Evolutionary conservation across 306 rosid species (phyloP), one percentile per base, ranked within the genome.

Genomic region (Cucurbita pepo): DNA sequence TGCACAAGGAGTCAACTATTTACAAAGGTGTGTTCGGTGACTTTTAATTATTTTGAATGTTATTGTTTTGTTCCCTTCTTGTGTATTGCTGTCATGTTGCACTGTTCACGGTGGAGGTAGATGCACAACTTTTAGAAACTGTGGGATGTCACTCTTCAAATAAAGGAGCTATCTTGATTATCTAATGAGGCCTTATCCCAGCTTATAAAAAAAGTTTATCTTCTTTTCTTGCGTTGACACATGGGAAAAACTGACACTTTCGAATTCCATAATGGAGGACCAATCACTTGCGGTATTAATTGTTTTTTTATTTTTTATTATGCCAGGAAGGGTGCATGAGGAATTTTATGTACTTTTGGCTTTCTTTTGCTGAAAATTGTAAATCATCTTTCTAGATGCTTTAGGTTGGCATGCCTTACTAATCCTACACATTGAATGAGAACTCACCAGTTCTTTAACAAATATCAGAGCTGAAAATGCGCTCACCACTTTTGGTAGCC

Each of bases 1-100:
- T 87, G 10, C 71, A 88, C 96, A 10, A 85, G 98, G 81, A 90
- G 87, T 81, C 90, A 52, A 75, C 85, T 93, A 62, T 93, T 87
- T 81, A 83, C 83, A 52, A 86, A 93, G 98, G 98, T 93, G 83
- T 84, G 62, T 53, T 19, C 38, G 7, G 48, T 52, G 74, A 25
- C n/a, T 21, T n/a, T 22, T 13, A 25, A 69, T 50, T 69, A 22
- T 69, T 69, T 48, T 47, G 43, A 47, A 47, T 69, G 21, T 53
- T 36, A 30, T 52, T 5, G 37, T 37, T n/a, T 52, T 72, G 36
- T 5, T 12, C 10, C 64, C 47, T 56, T 56, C 6, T 54, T 72
- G 48, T 72, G 36, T 56, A 7, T 70, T 18, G 45, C 22, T 36
- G 14, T 34, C 74, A 51, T 22, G 72, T 21, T 53, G 58, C 36